Evolutionary conservation across 225 moss, liverwort and hornwort genomes (phyloP), one percentile per base, ranked within the genome.

Genomic region (Lunularia cruciata): DNA sequence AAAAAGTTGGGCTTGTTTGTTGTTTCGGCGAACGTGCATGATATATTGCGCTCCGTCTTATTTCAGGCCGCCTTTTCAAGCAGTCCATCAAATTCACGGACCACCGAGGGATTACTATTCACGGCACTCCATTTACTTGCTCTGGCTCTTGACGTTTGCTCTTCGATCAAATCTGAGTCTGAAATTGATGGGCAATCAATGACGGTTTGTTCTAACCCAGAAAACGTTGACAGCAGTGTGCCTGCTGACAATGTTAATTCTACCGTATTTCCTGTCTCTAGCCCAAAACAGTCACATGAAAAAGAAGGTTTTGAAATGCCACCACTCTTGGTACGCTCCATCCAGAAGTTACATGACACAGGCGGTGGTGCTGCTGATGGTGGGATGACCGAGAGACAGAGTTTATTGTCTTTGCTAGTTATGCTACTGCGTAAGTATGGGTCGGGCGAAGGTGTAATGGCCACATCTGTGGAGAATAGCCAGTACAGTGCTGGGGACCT

Each of bases 91-190:
- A 85, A 83, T 60, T 84, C 85, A 80, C 95, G 95, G 53, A 84
- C 88, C 47, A 86, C 95, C 28, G 95, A 95, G 68, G 86, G 86
- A 43, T 72, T 94, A 45, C 48, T 94, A 16, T 79, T 94, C 47
- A 80, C 85, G 72, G 91, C 88, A 59, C 79, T 94, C 73, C 91
- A 94, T 76, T 75, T 94, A 23, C 87, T 94, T 69, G 82, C 94
- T 63, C 70, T 94, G 76, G 94, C 87, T 59, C 82, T 94, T 39
- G 94, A 89, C 72, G 78, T 91, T 9, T 91, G 89, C 57, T 77
- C 83, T 65, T 60, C 76, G 26, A 76, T 73, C 58, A 30, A 65
- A 61, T 71, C 69, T 43, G 73, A 67, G 55, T 68, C 67, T 55
- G 59, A 55, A 23, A 42, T 64, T 67, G 63, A 66, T 67, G 71